phyloP scores from a whole-genome alignment of 768 basidiomycete genomes.

The Tephrocybe rancida region DNA sequence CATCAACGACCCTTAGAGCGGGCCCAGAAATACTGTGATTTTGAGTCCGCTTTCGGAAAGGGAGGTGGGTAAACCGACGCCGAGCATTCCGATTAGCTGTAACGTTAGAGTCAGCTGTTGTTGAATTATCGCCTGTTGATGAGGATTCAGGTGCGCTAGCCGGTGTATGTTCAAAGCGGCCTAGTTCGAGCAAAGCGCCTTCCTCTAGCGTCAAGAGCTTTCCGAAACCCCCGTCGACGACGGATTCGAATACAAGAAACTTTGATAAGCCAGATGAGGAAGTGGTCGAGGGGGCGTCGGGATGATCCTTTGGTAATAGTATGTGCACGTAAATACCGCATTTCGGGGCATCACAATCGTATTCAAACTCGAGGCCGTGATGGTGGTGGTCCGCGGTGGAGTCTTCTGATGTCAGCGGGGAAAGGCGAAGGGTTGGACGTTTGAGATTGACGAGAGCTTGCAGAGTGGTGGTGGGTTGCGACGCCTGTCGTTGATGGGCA shows the following conservation, averaged over 20 bases:
- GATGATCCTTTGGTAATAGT: constrained; percentile 66
- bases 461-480: constrained; percentile 88
- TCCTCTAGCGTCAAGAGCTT: constrained; percentile 73
- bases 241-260: constrained; percentile 60
- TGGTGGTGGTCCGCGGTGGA: constrained; percentile 47
- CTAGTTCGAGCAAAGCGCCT: constrained; percentile 80
- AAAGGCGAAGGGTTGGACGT: constrained; percentile 81
- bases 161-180: constrained; percentile 60
- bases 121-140: constrained; percentile 10
- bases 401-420: constrained; percentile 60
- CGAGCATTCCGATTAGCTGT: constrained; percentile 27
- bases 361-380: constrained; percentile 88
- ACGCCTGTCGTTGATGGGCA: constrained; percentile 43
- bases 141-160: constrained; percentile 20
- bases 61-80: constrained; percentile 68
- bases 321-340: constrained; percentile 82
- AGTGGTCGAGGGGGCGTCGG: constrained; percentile 46
- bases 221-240: constrained; percentile 84
- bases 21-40: constrained; percentile 68
- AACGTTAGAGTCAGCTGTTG: constrained; percentile 12
- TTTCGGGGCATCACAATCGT: constrained; percentile 87
- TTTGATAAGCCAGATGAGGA: constrained; percentile 39
- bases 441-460: constrained; percentile 96
- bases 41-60: constrained; percentile 61
- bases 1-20: constrained; percentile 78